Percentiles rank a stretch among this genome's conserved stretches.
These are phyloP conservation scores for Xylaria sp. DNA, from an alignment of 2,329 filamentous ascomycete genomes.

Conservation along the genomic window DNA sequence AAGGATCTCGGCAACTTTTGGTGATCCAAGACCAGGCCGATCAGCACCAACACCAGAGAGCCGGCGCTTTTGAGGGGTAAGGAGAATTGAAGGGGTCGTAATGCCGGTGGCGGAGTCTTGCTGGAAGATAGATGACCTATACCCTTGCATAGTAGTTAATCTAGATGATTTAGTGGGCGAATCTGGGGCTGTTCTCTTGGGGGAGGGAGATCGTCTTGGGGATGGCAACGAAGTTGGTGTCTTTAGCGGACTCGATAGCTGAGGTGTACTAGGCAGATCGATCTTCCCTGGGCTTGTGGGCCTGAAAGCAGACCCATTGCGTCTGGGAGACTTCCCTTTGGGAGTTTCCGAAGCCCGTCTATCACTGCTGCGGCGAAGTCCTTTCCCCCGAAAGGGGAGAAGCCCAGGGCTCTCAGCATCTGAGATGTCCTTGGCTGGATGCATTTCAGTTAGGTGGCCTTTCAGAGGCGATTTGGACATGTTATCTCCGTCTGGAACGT, in stretches of 20 bases:
- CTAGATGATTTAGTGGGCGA: slow-evolving; percentile 30
- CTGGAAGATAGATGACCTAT: slow-evolving; percentile 47
- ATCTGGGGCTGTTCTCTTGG: slow-evolving; percentile 48
- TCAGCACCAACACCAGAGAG: slow-evolving; percentile 74
- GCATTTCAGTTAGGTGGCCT: slow-evolving; percentile 36
- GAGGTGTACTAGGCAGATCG: slow-evolving; percentile 50
- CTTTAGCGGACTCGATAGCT: slow-evolving; percentile 54
- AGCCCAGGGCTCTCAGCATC: slow-evolving; percentile 61
- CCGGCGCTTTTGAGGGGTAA: slow-evolving; percentile 64
- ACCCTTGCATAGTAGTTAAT: slow-evolving; percentile 30
- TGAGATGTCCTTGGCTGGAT: slow-evolving; percentile 48
- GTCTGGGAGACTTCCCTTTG: slow-evolving; percentile 37
- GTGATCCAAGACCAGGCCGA: slow-evolving; percentile 74
- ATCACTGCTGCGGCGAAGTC: slow-evolving; percentile 55
- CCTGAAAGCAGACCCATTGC: slow-evolving; percentile 31
- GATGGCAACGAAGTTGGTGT: slow-evolving; percentile 55
- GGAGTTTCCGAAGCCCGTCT: slow-evolving; percentile 50
- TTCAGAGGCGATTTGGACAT: slow-evolving; percentile 50
- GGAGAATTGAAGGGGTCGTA: slow-evolving; percentile 66
- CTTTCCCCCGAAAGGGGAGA: slow-evolving; percentile 57
- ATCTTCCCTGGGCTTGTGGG: slow-evolving; percentile 40
- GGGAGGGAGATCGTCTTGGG: slow-evolving; percentile 52
- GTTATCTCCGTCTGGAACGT: slow-evolving; percentile 52
- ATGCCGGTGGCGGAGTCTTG: slow-evolving; percentile 53
- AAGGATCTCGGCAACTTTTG: slow-evolving; percentile 72